Conservation (phyloP, 2,329 filamentous ascomycete genomes). For the Aspergillus fructus region DNA sequence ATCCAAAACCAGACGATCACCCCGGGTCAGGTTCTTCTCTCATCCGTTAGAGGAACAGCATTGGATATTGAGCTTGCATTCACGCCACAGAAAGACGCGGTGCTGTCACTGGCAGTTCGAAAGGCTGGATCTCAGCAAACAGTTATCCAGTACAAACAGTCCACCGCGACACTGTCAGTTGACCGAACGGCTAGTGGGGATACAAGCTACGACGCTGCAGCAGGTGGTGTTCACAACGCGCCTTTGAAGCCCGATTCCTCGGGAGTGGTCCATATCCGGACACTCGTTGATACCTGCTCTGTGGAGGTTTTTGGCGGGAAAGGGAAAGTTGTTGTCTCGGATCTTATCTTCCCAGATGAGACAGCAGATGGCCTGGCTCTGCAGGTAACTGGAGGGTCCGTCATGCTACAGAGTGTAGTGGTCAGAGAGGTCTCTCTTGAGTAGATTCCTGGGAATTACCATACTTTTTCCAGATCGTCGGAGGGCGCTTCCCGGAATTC, state of each 20-base stretch:
- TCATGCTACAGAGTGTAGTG: background rate
- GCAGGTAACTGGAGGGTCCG: conserved; percentile 3
- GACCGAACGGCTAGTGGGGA: conserved; percentile 8
- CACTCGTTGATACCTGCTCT: conserved; percentile 9
- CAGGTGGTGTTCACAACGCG: conserved; percentile 4
- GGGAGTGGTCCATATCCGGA: background rate
- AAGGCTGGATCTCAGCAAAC: conserved; percentile 4
- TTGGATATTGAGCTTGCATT: conserved; percentile 9
- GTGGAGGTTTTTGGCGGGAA: conserved; percentile 10
- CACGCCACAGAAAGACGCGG: background rate
- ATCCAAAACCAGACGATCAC: conserved; percentile 5
- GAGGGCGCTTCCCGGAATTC: too few relatives aligned
- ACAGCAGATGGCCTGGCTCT: conserved; percentile 1
- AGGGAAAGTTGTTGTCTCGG: conserved; percentile 8
- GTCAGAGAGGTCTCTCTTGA: too few relatives aligned
- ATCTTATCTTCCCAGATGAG: conserved; percentile 8
- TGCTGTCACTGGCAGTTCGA: conserved; percentile 1
- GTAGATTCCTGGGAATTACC: too few relatives aligned
- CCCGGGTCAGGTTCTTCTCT: conserved; percentile 2
- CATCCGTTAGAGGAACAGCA: background rate
- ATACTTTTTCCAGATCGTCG: too few relatives aligned
- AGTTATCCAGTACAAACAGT: background rate
- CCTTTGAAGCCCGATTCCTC: background rate
- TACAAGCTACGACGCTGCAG: conserved; percentile 3
- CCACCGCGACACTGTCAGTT: background rate